Evolutionary conservation across 139 green algal species (phyloP).

Genomic region (Volvox reticuliferus): DNA sequence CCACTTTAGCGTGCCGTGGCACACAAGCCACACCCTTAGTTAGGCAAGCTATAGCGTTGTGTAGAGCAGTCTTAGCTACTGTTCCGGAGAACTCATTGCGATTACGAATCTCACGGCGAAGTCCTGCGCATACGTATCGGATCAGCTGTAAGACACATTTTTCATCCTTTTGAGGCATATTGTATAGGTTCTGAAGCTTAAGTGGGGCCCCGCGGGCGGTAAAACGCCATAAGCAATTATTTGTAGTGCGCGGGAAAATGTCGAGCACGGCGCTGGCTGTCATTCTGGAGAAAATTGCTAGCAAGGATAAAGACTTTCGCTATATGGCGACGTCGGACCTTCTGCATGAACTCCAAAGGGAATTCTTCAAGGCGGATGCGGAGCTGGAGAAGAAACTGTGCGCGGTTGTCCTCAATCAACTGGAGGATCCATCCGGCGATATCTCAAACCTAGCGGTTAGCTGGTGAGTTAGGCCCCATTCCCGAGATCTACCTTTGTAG

Average conservation of each 20-base stretch:
- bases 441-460: slow-evolving; percentile 93
- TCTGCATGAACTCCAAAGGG: slow-evolving; percentile 86
- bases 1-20: no score
- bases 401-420: slow-evolving; percentile 81
- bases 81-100: background rate
- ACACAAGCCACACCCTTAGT: background rate
- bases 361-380: slow-evolving; percentile 78
- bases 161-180: background rate
- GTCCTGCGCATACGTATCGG: background rate
- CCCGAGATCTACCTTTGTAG: background rate
- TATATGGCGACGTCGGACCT: slow-evolving; percentile 98
- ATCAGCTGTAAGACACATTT: background rate
- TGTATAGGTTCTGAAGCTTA: background rate
- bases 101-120: background rate
- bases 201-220: background rate
- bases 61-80: background rate
- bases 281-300: slow-evolving; percentile 69
- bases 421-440: slow-evolving; percentile 91
- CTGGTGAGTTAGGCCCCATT: slow-evolving; percentile 70
- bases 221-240: background rate
- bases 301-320: slow-evolving; percentile 86
- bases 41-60: background rate
- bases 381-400: slow-evolving; percentile 81
- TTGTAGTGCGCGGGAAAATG: slow-evolving; percentile 33
- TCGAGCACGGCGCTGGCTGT: slow-evolving; percentile 49